Conservation (phyloP, 495 filamentous ascomycete genomes). For the Neurospora cerealis region DNA sequence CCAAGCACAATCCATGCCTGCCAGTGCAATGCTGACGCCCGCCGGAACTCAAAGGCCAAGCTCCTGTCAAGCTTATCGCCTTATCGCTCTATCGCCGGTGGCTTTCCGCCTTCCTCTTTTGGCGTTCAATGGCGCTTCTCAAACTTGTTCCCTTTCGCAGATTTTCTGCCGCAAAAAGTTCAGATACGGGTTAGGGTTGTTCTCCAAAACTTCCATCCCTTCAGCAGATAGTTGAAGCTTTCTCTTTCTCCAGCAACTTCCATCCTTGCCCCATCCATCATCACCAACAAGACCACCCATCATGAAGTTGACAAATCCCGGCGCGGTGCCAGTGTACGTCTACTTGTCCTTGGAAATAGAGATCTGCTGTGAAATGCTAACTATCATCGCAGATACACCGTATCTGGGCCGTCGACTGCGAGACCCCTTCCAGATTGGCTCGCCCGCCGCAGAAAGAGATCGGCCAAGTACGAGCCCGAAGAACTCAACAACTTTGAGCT, state of each 20-base stretch:
- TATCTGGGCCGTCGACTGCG: conserved; percentile 84
- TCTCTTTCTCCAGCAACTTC: background rate
- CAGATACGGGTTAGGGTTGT: background rate
- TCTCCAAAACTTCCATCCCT: background rate
- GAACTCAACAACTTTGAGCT: conserved; percentile 90
- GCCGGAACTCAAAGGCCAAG: too few species aligned
- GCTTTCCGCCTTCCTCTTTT: background rate
- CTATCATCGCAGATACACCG: conserved; percentile 47
- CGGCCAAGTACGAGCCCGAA: conserved; percentile 85
- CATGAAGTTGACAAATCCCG: conserved; percentile 87
- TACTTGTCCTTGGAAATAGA: background rate
- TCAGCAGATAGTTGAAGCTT: background rate
- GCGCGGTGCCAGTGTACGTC: conserved; percentile 70
- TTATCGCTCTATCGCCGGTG: background rate
- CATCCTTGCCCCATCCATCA: background rate
- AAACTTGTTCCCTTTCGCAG: background rate
- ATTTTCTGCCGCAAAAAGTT: background rate
- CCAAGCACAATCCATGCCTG: background rate
- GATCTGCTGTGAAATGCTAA: background rate
- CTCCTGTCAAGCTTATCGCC: background rate
- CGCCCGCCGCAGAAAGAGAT: conserved; percentile 80
- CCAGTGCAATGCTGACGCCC: background rate
- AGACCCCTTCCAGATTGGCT: conserved; percentile 93
- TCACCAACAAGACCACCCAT: conserved; percentile 8
- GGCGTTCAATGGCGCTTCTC: background rate